Conservation (phyloP, 2,329 filamentous ascomycete species). For the Fusarium concolor region DNA sequence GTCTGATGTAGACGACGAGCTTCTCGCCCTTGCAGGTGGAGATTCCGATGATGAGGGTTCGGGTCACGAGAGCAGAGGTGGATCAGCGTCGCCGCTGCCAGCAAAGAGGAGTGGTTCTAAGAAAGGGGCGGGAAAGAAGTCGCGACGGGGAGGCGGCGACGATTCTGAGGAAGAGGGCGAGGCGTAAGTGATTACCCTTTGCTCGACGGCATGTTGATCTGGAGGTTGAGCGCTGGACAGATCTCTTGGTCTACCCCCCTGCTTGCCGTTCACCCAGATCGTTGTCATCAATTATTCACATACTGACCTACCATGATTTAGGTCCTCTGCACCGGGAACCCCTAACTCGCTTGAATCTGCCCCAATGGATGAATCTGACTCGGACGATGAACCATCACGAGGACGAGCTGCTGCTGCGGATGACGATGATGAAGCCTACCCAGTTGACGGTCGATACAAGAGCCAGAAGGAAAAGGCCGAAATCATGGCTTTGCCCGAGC, state of each 20-base stretch:
- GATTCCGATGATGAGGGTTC: constrained; percentile 71
- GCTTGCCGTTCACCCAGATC: background rate
- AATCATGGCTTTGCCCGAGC: constrained; percentile 88
- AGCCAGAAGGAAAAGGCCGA: constrained; percentile 78
- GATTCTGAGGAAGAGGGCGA: constrained; percentile 73
- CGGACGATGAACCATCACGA: constrained; percentile 64
- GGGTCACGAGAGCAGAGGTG: constrained; percentile 65
- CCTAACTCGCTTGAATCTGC: constrained; percentile 82
- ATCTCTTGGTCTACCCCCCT: background rate
- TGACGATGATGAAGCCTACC: constrained; percentile 76
- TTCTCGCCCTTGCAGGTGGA: constrained; percentile 90
- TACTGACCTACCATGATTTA: constrained; percentile 52
- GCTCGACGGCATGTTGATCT: background rate
- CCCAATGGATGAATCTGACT: constrained; percentile 90
- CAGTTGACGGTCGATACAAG: constrained; percentile 87
- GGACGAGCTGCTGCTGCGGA: constrained; percentile 57
- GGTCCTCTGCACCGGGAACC: constrained; percentile 76
- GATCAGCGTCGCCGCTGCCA: constrained; percentile 64
- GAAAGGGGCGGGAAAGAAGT: constrained; percentile 57
- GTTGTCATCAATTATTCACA: background rate
- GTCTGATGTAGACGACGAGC: constrained; percentile 92
- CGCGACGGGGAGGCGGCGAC: constrained; percentile 57
- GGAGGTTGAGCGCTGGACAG: background rate
- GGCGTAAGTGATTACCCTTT: constrained; percentile 52
- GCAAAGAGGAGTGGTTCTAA: constrained; percentile 49